A percentile compares a stretch with the other conserved stretches of the same genome.
These are phyloP conservation scores for Comarum palustre DNA, from an alignment of 306 rosid species.

Conservation along the genomic window DNA sequence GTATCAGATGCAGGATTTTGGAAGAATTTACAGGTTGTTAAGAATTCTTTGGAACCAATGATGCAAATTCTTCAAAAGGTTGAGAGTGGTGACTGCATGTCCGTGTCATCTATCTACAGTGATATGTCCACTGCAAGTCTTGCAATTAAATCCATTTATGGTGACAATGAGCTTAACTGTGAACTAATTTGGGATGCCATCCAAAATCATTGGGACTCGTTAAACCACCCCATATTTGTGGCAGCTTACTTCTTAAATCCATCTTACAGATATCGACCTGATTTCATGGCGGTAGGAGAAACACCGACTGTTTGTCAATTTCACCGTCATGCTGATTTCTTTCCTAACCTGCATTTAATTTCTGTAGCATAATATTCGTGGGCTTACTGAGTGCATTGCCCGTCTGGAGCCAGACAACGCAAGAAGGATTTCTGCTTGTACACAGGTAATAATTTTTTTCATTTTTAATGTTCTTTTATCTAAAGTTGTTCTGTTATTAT, in stretches of 20 bases:
- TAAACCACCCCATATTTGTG: slow-evolving; percentile 76
- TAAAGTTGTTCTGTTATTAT: slow-evolving; percentile 15
- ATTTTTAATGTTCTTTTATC: slow-evolving; percentile 19
- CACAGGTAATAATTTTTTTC: slow-evolving; percentile 56
- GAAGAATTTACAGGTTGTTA: slow-evolving; percentile 73
- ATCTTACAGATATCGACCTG: slow-evolving; percentile 75
- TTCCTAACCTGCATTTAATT: slow-evolving; percentile 34
- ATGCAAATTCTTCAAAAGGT: slow-evolving; percentile 76
- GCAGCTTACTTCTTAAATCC: slow-evolving; percentile 96
- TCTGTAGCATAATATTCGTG: slow-evolving; percentile 76
- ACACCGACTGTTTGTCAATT: slow-evolving; percentile 23
- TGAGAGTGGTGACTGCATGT: slow-evolving; percentile 58
- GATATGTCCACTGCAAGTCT: slow-evolving; percentile 81
- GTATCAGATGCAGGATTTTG: slow-evolving; percentile 66
- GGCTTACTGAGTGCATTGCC: slow-evolving; percentile 80
- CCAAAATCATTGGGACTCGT: slow-evolving; percentile 69
- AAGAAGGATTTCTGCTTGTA: slow-evolving; percentile 79
- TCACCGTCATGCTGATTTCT: slow-evolving; percentile 26
- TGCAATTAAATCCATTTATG: slow-evolving; percentile 65
- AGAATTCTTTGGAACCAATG: slow-evolving; percentile 74
- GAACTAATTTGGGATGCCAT: slow-evolving; percentile 86
- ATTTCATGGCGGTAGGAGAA: slow-evolving; percentile 70
- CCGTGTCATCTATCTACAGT: slow-evolving; percentile 69
- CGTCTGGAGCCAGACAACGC: slow-evolving; percentile 75
- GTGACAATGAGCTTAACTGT: slow-evolving; percentile 68